Evolutionary conservation across 176 grass and related monocot species (phyloP), one percentile per base, ranked within the genome.

Genomic region (Areca catechu): DNA sequence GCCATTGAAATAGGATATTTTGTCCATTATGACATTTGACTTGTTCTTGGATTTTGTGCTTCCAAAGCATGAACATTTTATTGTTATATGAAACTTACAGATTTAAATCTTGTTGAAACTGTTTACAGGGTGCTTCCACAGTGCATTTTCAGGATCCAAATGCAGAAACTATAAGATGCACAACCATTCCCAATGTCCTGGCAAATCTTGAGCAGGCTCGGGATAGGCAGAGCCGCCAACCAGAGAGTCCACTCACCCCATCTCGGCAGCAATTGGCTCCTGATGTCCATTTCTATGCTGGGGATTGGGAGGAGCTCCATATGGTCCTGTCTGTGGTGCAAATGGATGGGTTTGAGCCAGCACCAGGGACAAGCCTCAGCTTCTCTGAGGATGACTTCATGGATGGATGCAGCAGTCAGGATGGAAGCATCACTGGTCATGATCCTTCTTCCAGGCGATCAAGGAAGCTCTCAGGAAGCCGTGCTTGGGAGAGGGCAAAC

Each of bases 91-190:
- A 43, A 43, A 43, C 34, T 43, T 43, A 43, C 34, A 43, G 9
- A 43, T 43, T 43, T 64, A 14, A 43, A 14, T 43, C 34, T 43
- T 43, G 2, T 14, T 14, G 34, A 2, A 7, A 14, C 56, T 16
- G 64, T 71, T 66, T 37, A 25, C 65, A 90, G 87, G 82, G 87
- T 53, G 87, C 87, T 68, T 74, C 82, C 20, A 83, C 75, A 62
- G 87, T 86, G 15, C 87, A 90, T 73, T 90, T 86, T 69, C 82
- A 90, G 68, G 82, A 90, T 72, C 58, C 76, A 3, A 90, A 61
- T 66, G 87, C 87, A 1, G 87, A 90, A 63, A 90, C 76, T 19
- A 71, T 90, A 75, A 84, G 87, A 48, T 86, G 79, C 72, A 79
- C 82, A 86, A 90, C 87, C 67, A 86, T 90, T 50, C 79, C 79